phyloP scores from a whole-genome alignment of 1,284 basidiomycete species.

The Butyriboletus appendiculatus region DNA sequence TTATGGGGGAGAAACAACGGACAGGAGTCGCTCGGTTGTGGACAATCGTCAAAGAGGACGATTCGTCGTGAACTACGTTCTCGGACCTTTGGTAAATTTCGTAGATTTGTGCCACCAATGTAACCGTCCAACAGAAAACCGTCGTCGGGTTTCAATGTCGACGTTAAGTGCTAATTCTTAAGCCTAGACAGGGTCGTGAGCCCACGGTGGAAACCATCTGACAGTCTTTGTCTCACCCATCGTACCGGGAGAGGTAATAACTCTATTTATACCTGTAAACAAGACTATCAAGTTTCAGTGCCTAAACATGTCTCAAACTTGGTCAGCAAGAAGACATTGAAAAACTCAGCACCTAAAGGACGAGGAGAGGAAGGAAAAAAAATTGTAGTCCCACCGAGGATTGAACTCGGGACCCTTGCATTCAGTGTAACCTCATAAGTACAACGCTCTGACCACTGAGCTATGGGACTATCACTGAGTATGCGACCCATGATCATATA shows the following conservation, averaged over 20 bases:
- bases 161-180: neutral
- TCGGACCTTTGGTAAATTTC: constrained; percentile 1
- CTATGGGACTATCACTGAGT: constrained; percentile 36
- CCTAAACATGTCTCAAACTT: neutral
- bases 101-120: neutral
- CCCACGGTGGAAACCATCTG: too few species aligned
- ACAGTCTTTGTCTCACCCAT: too few species aligned
- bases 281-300: neutral
- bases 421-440: constrained; percentile 40
- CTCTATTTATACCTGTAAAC: neutral
- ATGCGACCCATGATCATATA: accelerated
- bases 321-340: neutral
- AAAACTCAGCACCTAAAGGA: neutral
- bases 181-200: too few species aligned
- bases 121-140: neutral
- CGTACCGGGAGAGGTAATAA: neutral
- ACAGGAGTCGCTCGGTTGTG: constrained; percentile 25
- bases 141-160: neutral
- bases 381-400: constrained; percentile 38
- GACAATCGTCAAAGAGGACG: constrained; percentile 16
- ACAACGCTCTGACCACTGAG: constrained; percentile 42
- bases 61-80: constrained; percentile 4
- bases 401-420: constrained; percentile 42
- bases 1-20: constrained; percentile 13
- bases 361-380: constrained; percentile 13